Percentiles rank a stretch among this genome's conserved stretches.
phyloP scores from a whole-genome alignment of 441 rosid genomes.

The Lagerstroemia fauriei region DNA sequence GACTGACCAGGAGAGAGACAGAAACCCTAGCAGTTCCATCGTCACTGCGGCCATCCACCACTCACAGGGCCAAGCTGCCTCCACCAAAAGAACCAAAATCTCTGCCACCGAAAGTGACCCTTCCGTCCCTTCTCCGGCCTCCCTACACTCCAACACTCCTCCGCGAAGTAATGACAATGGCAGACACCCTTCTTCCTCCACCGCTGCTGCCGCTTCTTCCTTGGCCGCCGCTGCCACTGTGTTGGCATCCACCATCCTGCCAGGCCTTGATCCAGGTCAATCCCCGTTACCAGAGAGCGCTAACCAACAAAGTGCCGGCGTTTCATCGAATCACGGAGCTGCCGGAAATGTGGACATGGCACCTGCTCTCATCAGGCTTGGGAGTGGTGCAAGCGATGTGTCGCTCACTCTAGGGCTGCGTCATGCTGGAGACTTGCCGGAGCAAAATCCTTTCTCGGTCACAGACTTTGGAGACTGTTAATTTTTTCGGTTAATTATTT shows the following conservation, averaged over 20 bases:
- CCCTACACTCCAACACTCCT: neutral
- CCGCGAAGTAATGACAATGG: neutral
- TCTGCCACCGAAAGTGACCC: slow-evolving; percentile 9
- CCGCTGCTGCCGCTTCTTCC: slow-evolving; percentile 2
- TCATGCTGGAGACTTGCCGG: neutral
- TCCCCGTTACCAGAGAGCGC: neutral
- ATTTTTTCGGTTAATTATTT: neutral
- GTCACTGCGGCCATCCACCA: neutral
- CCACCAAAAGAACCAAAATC: neutral
- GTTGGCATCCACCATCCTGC: neutral
- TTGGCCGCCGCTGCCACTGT: neutral
- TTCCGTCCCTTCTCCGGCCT: neutral
- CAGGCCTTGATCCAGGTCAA: neutral
- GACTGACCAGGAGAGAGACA: neutral
- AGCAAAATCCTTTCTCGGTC: slow-evolving; percentile 7
- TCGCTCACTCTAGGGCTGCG: slow-evolving; percentile 22
- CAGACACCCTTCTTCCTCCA: neutral
- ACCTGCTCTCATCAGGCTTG: slow-evolving; percentile 5
- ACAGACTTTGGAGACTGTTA: neutral
- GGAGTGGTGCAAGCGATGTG: slow-evolving; percentile 6
- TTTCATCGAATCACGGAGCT: neutral
- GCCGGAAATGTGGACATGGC: neutral
- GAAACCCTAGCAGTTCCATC: neutral
- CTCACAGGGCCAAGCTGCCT: neutral
- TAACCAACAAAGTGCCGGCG: neutral